Conservation (phyloP, 1,139 yeast genomes). For the Diutina mesorugosa region DNA sequence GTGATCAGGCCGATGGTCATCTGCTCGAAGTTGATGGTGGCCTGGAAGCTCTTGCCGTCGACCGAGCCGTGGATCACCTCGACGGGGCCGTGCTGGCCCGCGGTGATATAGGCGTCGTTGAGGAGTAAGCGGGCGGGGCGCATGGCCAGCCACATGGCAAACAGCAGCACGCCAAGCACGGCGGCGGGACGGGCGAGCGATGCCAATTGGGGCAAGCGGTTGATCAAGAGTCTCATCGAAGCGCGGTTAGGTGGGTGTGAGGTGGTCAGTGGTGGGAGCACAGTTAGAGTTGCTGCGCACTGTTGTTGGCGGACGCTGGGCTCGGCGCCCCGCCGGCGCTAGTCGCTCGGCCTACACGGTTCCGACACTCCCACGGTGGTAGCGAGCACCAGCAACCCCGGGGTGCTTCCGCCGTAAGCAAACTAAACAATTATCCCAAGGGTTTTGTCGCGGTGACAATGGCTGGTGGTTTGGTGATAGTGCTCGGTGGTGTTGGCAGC, state of each 20-base stretch:
- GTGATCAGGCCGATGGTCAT: conserved; percentile 56
- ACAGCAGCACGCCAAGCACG: conserved; percentile 1
- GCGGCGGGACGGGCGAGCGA: background rate
- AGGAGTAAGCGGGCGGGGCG: background rate
- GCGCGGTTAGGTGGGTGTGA: background rate
- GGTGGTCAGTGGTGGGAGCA: background rate
- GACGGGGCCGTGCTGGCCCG: background rate
- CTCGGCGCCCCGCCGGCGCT: background rate
- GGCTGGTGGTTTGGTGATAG: no score
- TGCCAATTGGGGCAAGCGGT: background rate
- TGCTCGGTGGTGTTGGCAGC: background rate
- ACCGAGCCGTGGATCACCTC: background rate
- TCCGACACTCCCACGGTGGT: background rate
- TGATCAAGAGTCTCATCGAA: background rate
- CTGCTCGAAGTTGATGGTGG: conserved; percentile 41
- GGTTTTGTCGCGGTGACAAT: no score
- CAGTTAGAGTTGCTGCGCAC: conserved; percentile 1
- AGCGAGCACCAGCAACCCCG: no score
- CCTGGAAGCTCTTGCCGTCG: background rate
- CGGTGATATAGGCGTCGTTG: background rate
- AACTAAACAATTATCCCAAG: no score
- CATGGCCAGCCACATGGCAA: background rate
- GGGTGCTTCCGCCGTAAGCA: no score
- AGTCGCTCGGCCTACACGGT: background rate
- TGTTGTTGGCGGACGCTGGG: background rate